Evolutionary conservation across 371 early-diverging fungal genomes (phyloP).

Genomic region (Capillidium heterosporum): DNA sequence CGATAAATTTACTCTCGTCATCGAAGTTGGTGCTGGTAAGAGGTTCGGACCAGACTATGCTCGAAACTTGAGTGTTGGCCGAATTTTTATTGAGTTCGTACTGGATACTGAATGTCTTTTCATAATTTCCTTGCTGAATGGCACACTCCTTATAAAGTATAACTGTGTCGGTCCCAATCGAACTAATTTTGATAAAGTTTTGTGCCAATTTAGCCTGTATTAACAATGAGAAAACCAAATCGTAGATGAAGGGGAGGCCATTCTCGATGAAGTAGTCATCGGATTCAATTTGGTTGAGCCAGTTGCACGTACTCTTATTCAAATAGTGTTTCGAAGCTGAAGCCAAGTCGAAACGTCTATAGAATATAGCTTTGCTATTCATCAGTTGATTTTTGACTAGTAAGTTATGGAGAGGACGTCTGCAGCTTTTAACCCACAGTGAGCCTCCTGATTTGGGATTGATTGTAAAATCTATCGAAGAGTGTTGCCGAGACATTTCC

Average conservation of each 20-base stretch:
- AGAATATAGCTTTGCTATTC: background rate
- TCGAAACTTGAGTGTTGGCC: constrained; percentile 24
- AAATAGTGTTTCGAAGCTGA: constrained; percentile 24
- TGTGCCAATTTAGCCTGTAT: constrained; percentile 35
- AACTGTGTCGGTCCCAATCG: constrained; percentile 23
- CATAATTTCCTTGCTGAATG: background rate
- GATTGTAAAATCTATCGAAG: background rate
- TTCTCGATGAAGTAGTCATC: constrained; percentile 15
- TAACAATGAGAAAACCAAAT: constrained; percentile 40
- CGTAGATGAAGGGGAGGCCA: constrained; percentile 32
- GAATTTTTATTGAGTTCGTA: constrained; percentile 41
- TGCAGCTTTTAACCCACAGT: background rate
- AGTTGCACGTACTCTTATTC: constrained; percentile 33
- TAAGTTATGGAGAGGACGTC: constrained; percentile 1
- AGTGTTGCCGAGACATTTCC: background rate
- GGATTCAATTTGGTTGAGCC: constrained; percentile 38
- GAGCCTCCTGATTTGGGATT: background rate
- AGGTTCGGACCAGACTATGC: constrained; percentile 64
- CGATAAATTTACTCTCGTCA: constrained; percentile 17
- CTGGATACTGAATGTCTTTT: constrained; percentile 25
- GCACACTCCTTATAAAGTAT: constrained; percentile 36
- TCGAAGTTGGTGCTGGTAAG: constrained; percentile 9
- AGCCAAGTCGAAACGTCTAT: background rate
- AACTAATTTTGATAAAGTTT: constrained; percentile 33
- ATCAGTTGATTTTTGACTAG: background rate